Conservation (phyloP, 495 filamentous ascomycete species). For the Aspergillus sclerotioniger region DNA sequence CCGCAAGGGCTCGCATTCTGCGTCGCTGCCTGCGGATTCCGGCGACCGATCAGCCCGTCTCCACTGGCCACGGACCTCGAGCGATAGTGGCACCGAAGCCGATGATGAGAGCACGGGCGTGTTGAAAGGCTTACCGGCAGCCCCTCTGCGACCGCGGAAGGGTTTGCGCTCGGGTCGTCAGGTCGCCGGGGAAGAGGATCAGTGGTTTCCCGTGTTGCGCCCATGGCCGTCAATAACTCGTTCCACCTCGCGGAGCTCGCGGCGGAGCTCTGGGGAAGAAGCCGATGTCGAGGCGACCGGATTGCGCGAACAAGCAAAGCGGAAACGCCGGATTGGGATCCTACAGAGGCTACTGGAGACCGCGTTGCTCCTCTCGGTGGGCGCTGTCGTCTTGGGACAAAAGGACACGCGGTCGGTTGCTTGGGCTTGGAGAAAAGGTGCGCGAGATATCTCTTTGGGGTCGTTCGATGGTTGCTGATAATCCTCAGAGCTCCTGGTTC, state of each 20-base stretch:
- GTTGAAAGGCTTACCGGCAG: constrained; percentile 77
- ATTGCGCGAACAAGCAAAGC: constrained; percentile 30
- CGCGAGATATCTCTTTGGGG: background rate
- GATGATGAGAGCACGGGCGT: constrained; percentile 76
- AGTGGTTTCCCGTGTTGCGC: constrained; percentile 35
- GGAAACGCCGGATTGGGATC: constrained; percentile 41
- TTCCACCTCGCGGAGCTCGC: constrained; percentile 31
- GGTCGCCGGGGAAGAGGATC: constrained; percentile 32
- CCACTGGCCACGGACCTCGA: constrained; percentile 54
- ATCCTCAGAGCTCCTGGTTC: constrained; percentile 47
- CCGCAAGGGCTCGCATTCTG: constrained; percentile 39
- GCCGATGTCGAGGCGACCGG: constrained; percentile 27
- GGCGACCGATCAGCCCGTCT: constrained; percentile 25
- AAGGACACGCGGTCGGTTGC: constrained; percentile 33
- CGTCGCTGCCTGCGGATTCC: constrained; percentile 22
- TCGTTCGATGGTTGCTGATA: constrained; percentile 9
- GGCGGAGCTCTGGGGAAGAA: constrained; percentile 42
- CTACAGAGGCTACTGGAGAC: constrained; percentile 46
- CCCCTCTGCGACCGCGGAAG: constrained; percentile 67
- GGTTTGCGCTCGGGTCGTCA: constrained; percentile 60
- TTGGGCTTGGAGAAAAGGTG: constrained; percentile 47
- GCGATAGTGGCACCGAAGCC: constrained; percentile 88
- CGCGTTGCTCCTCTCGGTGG: constrained; percentile 42
- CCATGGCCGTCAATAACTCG: constrained; percentile 41
- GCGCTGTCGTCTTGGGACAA: constrained; percentile 38